These are phyloP conservation scores for Fusarium torulosum DNA, from an alignment of 2,329 filamentous ascomycete genomes.

Conservation along the genomic window DNA sequence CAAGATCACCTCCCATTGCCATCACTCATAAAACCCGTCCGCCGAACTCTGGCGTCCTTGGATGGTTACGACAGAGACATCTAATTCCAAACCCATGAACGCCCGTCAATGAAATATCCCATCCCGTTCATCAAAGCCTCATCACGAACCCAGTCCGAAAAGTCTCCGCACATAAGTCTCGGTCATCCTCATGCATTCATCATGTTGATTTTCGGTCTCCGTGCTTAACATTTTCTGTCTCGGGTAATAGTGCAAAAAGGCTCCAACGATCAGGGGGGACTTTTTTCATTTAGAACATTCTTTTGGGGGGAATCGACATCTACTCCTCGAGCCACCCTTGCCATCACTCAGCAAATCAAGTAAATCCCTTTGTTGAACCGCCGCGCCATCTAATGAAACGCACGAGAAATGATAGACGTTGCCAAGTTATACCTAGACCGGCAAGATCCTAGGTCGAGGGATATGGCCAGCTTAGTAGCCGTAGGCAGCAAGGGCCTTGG, in stretches of 20 bases:
- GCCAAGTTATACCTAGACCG: slow-evolving; percentile 53
- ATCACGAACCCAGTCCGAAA: slow-evolving; percentile 21
- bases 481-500: slow-evolving; percentile 87
- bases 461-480: slow-evolving; percentile 78
- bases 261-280: slow-evolving; percentile 50
- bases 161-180: slow-evolving; percentile 39
- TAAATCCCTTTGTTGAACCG: slow-evolving; percentile 63
- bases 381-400: slow-evolving; percentile 68
- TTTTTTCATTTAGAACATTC: slow-evolving; percentile 53
- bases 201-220: slow-evolving; percentile 49
- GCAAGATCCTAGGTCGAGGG: slow-evolving; percentile 48
- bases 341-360: slow-evolving; percentile 63
- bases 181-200: slow-evolving; percentile 47
- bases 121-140: slow-evolving; percentile 13
- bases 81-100: slow-evolving; percentile 22
- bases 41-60: slow-evolving; percentile 47
- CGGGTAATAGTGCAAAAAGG: slow-evolving; percentile 41
- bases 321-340: slow-evolving; percentile 57
- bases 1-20: slow-evolving; percentile 48
- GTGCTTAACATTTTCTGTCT: slow-evolving; percentile 53
- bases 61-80: slow-evolving; percentile 19
- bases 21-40: slow-evolving; percentile 45
- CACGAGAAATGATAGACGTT: slow-evolving; percentile 62
- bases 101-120: slow-evolving; percentile 18
- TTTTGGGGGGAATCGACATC: slow-evolving; percentile 50